A percentile compares a stretch with the other conserved stretches of the same genome.
Evolutionary conservation across 2,329 filamentous ascomycete genomes (phyloP).

Genomic region (Cladosporium oxysporum): DNA sequence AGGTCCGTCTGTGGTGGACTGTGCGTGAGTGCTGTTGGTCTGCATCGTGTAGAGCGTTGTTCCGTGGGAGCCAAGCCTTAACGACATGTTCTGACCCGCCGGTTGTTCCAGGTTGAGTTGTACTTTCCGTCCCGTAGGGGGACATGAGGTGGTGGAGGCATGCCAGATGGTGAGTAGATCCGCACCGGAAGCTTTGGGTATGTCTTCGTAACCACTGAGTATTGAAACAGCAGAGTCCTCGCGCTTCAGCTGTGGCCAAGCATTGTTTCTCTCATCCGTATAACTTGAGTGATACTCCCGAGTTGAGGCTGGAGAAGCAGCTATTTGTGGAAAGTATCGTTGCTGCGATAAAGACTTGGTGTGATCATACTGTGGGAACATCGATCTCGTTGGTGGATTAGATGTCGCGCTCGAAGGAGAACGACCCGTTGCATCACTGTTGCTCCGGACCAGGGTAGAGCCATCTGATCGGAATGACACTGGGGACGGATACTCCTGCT

Average conservation of each 20-base stretch:
- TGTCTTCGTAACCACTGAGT: slow-evolving; percentile 35
- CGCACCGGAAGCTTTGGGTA: slow-evolving; percentile 30
- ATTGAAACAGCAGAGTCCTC: slow-evolving; percentile 32
- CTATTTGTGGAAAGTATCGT: slow-evolving; percentile 65
- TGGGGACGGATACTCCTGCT: slow-evolving; percentile 23
- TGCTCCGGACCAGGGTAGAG: slow-evolving; percentile 15
- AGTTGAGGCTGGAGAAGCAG: slow-evolving; percentile 57
- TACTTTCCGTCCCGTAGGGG: slow-evolving; percentile 31
- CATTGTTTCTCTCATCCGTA: too few relatives aligned
- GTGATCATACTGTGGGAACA: slow-evolving; percentile 75
- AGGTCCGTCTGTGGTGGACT: background rate
- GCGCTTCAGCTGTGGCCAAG: background rate
- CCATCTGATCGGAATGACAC: slow-evolving; percentile 19
- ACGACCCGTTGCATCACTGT: slow-evolving; percentile 15
- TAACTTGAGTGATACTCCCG: background rate
- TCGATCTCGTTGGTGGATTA: slow-evolving; percentile 60
- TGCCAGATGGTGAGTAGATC: slow-evolving; percentile 35
- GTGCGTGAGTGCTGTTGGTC: slow-evolving; percentile 17
- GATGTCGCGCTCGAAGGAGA: slow-evolving; percentile 8
- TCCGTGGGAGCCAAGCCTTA: slow-evolving; percentile 18
- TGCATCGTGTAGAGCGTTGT: slow-evolving; percentile 33
- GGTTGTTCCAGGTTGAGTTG: slow-evolving; percentile 32
- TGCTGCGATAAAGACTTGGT: slow-evolving; percentile 67
- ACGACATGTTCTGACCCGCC: slow-evolving; percentile 2
- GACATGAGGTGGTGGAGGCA: slow-evolving; percentile 25